Base-by-base conservation (phyloP, 345 rosid species). In the Clarkia xantiana region DNA sequence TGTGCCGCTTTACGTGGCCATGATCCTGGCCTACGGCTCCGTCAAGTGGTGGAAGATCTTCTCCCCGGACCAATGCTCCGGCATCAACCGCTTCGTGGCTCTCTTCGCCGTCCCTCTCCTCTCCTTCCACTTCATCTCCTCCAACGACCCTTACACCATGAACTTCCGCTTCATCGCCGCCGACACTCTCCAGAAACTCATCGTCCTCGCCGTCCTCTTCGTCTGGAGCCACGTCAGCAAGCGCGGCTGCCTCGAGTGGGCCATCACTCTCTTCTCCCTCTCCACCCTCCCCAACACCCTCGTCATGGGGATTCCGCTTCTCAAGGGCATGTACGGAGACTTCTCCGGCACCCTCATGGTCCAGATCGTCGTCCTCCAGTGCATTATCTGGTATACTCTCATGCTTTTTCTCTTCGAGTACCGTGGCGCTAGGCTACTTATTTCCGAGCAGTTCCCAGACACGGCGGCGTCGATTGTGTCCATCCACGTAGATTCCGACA, bases 1-100 rank as follows among this genome's bases (percentile, higher is more conserved):
- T 87, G 97, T 86, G 34, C 97, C 97, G 23, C 84, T 89, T 16
- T 89, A 89, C 66, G 97, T 89, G 67, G 97, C 97, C 64, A 86
- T 89, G 95, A 66, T 79, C 53, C 62, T 89, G 39, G 97, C 95
- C 4, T 89, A 89, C 52, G 95, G 97, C 15, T 89, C 97, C 0
- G 97, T 89, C 36, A 85, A 86, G 61, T 89, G 97, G 97, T 46
- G 50, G 50, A 46, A 46, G 50, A 46, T 46, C 50, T 46, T 46
- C 50, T 18, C 50, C 14, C 50, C 50, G 12, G 50, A 9, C 34
- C 50, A 46, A 10, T 46, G 50, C n/a, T 46, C 50, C 23, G 50
- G 25, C 29, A 46, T 46, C 50, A 46, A 46, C 50, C 50, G 50
- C 23, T 46, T 46, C 50, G 29, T 46, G 4, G 50, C 50, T n/a